Evolutionary conservation across 2,329 filamentous ascomycete species (phyloP).

Genomic region (Paracoccidioides brasiliensis): DNA sequence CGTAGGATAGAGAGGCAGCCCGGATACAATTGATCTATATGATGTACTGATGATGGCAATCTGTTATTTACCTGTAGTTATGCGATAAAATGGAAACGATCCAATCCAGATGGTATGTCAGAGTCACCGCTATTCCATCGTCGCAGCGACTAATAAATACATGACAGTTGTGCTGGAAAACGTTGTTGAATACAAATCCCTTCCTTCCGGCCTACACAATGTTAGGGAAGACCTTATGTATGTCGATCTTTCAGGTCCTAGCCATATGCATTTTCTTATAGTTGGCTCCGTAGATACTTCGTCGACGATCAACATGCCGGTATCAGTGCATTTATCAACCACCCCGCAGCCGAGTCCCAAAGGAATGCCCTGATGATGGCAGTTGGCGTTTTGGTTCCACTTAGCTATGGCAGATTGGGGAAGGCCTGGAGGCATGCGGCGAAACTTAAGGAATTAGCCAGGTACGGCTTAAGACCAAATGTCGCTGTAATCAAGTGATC

Average conservation of each 20-base stretch:
- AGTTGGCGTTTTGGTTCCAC: constrained; percentile 73
- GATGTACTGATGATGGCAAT: background rate
- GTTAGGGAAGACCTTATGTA: constrained; percentile 69
- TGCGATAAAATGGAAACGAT: constrained; percentile 78
- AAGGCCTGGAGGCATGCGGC: constrained; percentile 81
- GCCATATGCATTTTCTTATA: background rate
- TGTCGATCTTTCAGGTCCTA: background rate
- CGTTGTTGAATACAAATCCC: constrained; percentile 87
- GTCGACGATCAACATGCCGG: constrained; percentile 75
- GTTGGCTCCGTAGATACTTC: constrained; percentile 56
- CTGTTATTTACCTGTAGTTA: constrained; percentile 37
- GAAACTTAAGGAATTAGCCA: constrained; percentile 59
- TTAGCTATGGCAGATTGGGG: constrained; percentile 74
- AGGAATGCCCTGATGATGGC: constrained; percentile 88
- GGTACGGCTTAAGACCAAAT: constrained; percentile 33
- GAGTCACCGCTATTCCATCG: background rate
- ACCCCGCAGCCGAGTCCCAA: constrained; percentile 61
- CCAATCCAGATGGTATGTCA: constrained; percentile 49
- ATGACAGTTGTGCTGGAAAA: constrained; percentile 54
- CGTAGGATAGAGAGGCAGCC: background rate
- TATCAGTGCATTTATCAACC: constrained; percentile 82
- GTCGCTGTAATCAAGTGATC: background rate
- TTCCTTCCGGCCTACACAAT: constrained; percentile 84
- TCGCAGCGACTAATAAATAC: background rate
- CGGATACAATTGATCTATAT: background rate